phyloP scores from a whole-genome alignment of 2,329 filamentous ascomycete species.

The Epichloe hybrida region DNA sequence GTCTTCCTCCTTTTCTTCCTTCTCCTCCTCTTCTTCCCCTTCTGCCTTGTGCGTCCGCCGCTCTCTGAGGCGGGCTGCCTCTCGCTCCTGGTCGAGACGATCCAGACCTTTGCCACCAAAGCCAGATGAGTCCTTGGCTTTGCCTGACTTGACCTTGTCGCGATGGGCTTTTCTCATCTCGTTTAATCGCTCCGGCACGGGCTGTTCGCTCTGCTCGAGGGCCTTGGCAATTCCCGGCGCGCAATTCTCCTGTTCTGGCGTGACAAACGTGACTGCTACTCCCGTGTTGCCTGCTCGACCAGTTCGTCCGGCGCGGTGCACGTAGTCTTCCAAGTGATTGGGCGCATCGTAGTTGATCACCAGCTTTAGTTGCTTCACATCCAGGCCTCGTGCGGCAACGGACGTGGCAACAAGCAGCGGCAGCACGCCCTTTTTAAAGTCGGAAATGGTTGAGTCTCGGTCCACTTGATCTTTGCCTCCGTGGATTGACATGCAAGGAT shows the following conservation, averaged over 20 bases:
- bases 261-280: conserved; percentile 88
- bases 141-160: conserved; percentile 84
- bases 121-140: conserved; percentile 77
- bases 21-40: conserved; percentile 68
- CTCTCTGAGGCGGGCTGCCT: conserved; percentile 73
- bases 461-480: conserved; percentile 90
- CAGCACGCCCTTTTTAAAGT: conserved; percentile 90
- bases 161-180: conserved; percentile 61
- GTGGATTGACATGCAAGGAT: conserved; percentile 86
- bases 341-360: conserved; percentile 94
- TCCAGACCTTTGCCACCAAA: conserved; percentile 95
- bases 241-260: conserved; percentile 81
- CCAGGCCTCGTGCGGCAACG: conserved; percentile 84
- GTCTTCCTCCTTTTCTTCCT: conserved; percentile 65
- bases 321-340: conserved; percentile 92
- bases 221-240: conserved; percentile 82
- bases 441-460: conserved; percentile 78
- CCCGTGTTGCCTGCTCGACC: conserved; percentile 90
- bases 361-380: conserved; percentile 90
- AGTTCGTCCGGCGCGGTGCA: conserved; percentile 85
- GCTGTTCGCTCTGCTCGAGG: conserved; percentile 78
- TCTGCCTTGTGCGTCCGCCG: conserved; percentile 83
- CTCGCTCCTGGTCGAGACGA: conserved; percentile 78
- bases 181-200: conserved; percentile 56
- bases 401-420: conserved; percentile 90